Evolutionary conservation across 2,329 filamentous ascomycete genomes (phyloP).

Genomic region (Fusarium scirpi): DNA sequence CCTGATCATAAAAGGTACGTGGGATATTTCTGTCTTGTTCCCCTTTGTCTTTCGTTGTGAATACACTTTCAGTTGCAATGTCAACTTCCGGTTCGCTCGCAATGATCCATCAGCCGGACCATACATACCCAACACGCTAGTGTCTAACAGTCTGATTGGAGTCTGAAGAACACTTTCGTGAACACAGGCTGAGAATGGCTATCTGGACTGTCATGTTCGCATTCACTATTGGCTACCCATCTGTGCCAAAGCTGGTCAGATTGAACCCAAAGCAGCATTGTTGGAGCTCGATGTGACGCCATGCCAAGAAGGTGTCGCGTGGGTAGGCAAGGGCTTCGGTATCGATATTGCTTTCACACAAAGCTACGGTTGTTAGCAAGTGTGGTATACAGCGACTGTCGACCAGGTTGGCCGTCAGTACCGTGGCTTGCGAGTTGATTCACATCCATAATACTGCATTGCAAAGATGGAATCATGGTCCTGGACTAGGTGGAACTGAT

Average conservation of each 20-base stretch:
- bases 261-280: slow-evolving; percentile 28
- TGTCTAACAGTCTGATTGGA: not conserved
- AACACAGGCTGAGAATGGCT: not conserved
- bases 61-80: not conserved
- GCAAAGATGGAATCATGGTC: not conserved
- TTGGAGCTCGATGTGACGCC: slow-evolving; percentile 13
- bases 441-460: not conserved
- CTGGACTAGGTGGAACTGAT: slow-evolving; percentile 35
- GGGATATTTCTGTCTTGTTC: not conserved
- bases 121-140: not conserved
- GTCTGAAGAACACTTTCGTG: not conserved
- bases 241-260: slow-evolving; percentile 11
- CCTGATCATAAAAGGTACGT: slow-evolving; percentile 63
- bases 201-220: not conserved
- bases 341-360: not conserved
- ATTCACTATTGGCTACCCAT: slow-evolving; percentile 5
- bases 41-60: not conserved
- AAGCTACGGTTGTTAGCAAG: not conserved
- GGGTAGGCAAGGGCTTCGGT: not conserved
- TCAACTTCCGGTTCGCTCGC: not conserved
- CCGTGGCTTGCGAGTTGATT: not conserved
- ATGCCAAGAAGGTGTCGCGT: slow-evolving; percentile 23
- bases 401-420: not conserved
- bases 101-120: not conserved
- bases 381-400: not conserved